These are phyloP conservation scores for Cryphonectria carpinicola DNA, from an alignment of 2,329 filamentous ascomycete genomes.

Conservation along the genomic window DNA sequence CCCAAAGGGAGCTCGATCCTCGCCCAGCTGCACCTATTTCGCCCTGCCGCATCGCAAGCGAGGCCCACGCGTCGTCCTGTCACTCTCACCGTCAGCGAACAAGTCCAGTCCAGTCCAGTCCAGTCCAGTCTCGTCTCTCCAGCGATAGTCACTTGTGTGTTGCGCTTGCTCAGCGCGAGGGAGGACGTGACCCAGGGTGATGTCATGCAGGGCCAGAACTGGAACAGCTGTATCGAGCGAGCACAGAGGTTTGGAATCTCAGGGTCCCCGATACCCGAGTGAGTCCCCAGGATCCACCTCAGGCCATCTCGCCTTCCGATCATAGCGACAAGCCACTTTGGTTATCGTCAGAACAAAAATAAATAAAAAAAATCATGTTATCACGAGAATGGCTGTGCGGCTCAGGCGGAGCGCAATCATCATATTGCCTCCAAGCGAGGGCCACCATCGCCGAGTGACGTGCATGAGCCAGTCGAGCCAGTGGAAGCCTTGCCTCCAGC, in stretches of 20 bases:
- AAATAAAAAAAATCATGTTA: neutral
- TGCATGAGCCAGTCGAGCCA: conserved; percentile 7
- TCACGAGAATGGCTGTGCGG: neutral
- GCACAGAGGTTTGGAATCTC: neutral
- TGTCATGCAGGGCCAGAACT: conserved; percentile 8
- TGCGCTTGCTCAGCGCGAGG: neutral
- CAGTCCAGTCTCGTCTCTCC: neutral
- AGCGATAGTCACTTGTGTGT: neutral
- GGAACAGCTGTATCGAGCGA: conserved; percentile 11
- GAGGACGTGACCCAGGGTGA: neutral
- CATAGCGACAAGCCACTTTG: conserved; percentile 13
- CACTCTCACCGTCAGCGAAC: neutral
- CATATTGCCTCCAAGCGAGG: neutral
- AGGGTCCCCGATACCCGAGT: conserved; percentile 19
- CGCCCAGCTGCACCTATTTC: neutral
- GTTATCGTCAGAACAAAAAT: neutral
- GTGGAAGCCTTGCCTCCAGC: conserved; percentile 24
- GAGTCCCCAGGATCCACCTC: conserved; percentile 13
- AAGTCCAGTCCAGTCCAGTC: neutral
- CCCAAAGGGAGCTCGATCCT: neutral
- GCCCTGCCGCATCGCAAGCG: neutral
- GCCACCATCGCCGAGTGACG: neutral
- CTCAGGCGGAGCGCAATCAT: neutral
- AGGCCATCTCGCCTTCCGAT: conserved; percentile 18
- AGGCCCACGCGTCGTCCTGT: neutral